Percentiles rank a stretch among this genome's conserved stretches.
Evolutionary conservation across 2,329 filamentous ascomycete genomes (phyloP).

Genomic region (Pestalotiopsis sp.): DNA sequence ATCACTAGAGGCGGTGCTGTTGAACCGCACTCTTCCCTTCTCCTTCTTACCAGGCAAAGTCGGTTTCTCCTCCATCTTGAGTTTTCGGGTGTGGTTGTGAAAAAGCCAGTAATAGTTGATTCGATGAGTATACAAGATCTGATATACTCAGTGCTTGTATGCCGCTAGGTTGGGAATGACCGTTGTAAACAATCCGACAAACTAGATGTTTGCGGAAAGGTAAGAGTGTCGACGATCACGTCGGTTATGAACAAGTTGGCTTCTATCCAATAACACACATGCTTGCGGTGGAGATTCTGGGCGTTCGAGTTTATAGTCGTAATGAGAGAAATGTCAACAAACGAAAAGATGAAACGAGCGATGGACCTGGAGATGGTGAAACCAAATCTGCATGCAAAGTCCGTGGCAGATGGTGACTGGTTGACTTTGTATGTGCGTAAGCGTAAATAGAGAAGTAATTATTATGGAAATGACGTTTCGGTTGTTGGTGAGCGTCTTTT

Average conservation of each 20-base stretch:
- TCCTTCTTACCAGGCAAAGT: constrained; percentile 33
- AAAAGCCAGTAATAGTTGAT: not conserved
- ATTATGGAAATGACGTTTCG: not conserved
- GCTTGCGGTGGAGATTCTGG: not conserved
- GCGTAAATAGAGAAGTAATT: not conserved
- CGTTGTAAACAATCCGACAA: not conserved
- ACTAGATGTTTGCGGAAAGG: not conserved
- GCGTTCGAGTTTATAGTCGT: not conserved
- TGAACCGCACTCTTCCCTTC: constrained; percentile 49
- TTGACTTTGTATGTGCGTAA: not conserved
- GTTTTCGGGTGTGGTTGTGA: not conserved
- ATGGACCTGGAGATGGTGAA: not conserved
- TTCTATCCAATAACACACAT: not conserved
- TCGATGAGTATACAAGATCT: not conserved
- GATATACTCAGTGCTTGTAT: not conserved
- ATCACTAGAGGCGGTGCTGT: constrained; percentile 41
- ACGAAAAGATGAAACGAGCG: not conserved
- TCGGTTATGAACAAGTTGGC: not conserved
- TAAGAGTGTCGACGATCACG: not conserved
- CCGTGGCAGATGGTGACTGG: not conserved
- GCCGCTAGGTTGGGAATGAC: not conserved
- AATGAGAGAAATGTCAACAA: not conserved
- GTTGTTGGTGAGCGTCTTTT: not conserved
- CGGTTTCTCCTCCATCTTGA: not conserved
- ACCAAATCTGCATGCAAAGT: not conserved